These are phyloP conservation scores for Phytophthora pluvialis DNA, from an alignment of 352 stramenopile genomes.

Conservation along the genomic window DNA sequence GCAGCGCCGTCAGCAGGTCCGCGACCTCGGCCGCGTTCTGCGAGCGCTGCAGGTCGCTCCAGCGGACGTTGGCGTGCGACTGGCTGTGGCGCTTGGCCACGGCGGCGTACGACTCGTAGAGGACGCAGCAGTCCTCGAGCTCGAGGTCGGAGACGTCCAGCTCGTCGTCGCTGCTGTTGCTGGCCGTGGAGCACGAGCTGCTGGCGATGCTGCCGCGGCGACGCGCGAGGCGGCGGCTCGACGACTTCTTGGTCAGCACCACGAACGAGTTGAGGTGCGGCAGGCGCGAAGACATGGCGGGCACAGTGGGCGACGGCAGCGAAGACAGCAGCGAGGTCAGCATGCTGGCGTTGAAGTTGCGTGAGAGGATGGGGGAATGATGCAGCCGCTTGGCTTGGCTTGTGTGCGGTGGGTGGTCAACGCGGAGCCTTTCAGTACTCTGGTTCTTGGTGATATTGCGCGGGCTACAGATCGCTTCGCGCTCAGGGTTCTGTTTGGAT, in stretches of 20 bases:
- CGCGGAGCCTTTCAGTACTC: slow-evolving; percentile 2
- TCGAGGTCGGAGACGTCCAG: slow-evolving; percentile 32
- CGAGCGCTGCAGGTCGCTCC: slow-evolving; percentile 71
- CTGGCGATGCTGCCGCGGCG: slow-evolving; percentile 41
- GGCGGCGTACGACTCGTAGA: slow-evolving; percentile 81
- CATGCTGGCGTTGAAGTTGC: slow-evolving; percentile 31
- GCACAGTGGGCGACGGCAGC: slow-evolving; percentile 32
- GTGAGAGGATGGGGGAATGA: not conserved
- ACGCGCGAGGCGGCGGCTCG: slow-evolving; percentile 32
- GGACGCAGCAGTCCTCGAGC: slow-evolving; percentile 52
- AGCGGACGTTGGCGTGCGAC: slow-evolving; percentile 49
- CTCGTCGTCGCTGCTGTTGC: slow-evolving; percentile 51
- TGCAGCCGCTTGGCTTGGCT: not conserved
- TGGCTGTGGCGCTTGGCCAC: slow-evolving; percentile 57
- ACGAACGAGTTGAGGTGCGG: slow-evolving; percentile 46
- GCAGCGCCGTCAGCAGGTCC: slow-evolving; percentile 22
- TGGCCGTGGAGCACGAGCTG: slow-evolving; percentile 44
- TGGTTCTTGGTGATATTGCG: not conserved
- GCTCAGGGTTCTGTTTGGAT: slow-evolving; percentile 10
- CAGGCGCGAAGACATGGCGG: slow-evolving; percentile 11
- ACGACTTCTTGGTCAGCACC: slow-evolving; percentile 44
- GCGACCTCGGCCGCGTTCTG: slow-evolving; percentile 19
- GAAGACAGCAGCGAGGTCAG: slow-evolving; percentile 34
- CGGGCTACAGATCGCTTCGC: not conserved
- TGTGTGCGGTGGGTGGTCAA: not conserved